These are phyloP conservation scores for Fusarium fujikuroi DNA, from an alignment of 2,329 filamentous ascomycete species.

Conservation along the genomic window DNA sequence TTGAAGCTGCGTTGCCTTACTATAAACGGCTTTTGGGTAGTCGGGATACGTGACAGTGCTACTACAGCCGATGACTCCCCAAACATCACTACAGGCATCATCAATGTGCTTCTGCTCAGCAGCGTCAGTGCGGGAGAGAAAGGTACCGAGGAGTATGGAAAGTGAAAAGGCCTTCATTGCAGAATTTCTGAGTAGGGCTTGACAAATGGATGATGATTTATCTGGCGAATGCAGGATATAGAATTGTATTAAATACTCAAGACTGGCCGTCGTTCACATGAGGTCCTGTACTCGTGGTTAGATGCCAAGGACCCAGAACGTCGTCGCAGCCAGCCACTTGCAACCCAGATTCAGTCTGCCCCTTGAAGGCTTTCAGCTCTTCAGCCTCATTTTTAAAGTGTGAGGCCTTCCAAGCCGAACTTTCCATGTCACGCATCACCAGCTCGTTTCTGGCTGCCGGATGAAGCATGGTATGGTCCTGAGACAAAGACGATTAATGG, in stretches of 20 bases:
- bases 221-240: background rate
- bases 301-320: background rate
- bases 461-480: background rate
- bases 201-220: accelerated
- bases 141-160: background rate
- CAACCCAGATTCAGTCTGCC: background rate
- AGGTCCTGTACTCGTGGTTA: too few relatives aligned
- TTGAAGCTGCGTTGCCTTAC: background rate
- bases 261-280: accelerated
- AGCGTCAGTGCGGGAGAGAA: background rate
- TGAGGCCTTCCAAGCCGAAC: background rate
- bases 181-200: accelerated
- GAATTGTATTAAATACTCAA: background rate
- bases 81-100: background rate
- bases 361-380: background rate
- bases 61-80: background rate
- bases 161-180: background rate
- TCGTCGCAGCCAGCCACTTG: background rate
- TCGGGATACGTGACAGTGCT: background rate
- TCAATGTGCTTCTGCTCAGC: background rate
- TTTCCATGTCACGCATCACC: background rate
- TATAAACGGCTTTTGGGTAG: background rate
- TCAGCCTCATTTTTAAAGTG: background rate
- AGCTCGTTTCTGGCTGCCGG: background rate
- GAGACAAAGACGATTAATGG: background rate